These are phyloP conservation scores for Blastocystis sp. DNA, from an alignment of 352 stramenopile genomes.

Conservation along the genomic window DNA sequence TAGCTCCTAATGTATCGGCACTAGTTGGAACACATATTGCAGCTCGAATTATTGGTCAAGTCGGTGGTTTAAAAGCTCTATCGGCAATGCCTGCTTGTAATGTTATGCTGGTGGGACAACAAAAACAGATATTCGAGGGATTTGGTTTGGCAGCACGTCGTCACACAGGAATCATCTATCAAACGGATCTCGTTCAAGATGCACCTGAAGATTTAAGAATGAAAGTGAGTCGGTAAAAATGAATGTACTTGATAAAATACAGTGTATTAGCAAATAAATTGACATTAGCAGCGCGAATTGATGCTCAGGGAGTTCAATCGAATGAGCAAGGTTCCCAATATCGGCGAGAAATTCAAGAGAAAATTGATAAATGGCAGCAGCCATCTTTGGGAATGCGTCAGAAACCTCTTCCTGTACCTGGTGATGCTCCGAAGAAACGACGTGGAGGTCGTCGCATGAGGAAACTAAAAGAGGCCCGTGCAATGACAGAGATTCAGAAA, in stretches of 20 bases:
- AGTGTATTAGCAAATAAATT: conserved; percentile 86
- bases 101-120: conserved; percentile 79
- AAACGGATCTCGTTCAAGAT: conserved; percentile 86
- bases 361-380: conserved; percentile 95
- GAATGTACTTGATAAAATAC: background rate
- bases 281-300: conserved; percentile 85
- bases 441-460: conserved; percentile 85
- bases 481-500: conserved; percentile 94
- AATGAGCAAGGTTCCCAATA: conserved; percentile 79
- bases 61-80: conserved; percentile 87
- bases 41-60: conserved; percentile 87
- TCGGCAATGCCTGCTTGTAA: conserved; percentile 93
- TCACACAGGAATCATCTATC: conserved; percentile 88
- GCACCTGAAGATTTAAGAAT: conserved; percentile 85
- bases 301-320: conserved; percentile 79
- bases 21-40: conserved; percentile 90
- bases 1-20: conserved; percentile 87
- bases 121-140: conserved; percentile 64
- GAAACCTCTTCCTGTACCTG: conserved; percentile 91
- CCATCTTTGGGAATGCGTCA: conserved; percentile 91
- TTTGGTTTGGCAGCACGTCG: conserved; percentile 71
- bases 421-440: conserved; percentile 90
- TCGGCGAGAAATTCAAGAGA: conserved; percentile 82
- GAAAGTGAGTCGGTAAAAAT: conserved; percentile 78
- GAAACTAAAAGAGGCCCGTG: conserved; percentile 92